Evolutionary conservation across 352 stramenopile genomes (phyloP), one percentile per base, ranked within the genome.

Genomic region (Peronospora destructor): DNA sequence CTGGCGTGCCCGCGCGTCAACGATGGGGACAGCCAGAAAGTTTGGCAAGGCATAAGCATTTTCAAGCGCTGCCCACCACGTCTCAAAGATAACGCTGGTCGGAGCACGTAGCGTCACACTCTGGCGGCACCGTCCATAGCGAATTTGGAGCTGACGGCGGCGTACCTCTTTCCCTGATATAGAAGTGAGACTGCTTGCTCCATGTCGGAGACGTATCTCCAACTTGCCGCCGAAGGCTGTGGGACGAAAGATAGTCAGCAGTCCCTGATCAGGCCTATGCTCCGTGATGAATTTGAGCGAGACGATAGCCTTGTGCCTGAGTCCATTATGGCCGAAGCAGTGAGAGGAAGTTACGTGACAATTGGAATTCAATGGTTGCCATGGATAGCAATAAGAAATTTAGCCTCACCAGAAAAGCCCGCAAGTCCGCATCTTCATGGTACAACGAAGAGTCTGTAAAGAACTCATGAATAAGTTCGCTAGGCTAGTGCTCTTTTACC

Each of bases 401-500:
- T 16, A 47, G 26, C 8, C 49, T 55, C 39, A 68, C 60, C 60
- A 68, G 32, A 68, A 68, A 53, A 68, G 40, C 6, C 60, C 50
- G 10, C 55, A 68, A 26, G 28, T 45, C 19, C 56, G 60, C 49
- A 68, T 68, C 35, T 58, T 65, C 60, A 68, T 68, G 29, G 47
- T 44, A 26, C 60, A 65, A 2, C 50, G 55, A 50, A 61, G 32
- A 32, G 45, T 46, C 23, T 23, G 39, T 12, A 14, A 38, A 25
- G 36, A 33, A 40, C 14, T 54, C 60, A 68, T 68, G 16, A 2
- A 13, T 16, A 26, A 12, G 28, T 32, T 9, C 28, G 28, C 7
- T 32, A 12, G 28, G 8, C 28, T 32, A 32, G 6, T 30, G 26
- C 2, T 30, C 1, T 21, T 30, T 30, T 4, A 30, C 26, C 1